Conservation (phyloP, 1,284 basidiomycete species). For the Microbotryum lychnidis-dioicae region DNA sequence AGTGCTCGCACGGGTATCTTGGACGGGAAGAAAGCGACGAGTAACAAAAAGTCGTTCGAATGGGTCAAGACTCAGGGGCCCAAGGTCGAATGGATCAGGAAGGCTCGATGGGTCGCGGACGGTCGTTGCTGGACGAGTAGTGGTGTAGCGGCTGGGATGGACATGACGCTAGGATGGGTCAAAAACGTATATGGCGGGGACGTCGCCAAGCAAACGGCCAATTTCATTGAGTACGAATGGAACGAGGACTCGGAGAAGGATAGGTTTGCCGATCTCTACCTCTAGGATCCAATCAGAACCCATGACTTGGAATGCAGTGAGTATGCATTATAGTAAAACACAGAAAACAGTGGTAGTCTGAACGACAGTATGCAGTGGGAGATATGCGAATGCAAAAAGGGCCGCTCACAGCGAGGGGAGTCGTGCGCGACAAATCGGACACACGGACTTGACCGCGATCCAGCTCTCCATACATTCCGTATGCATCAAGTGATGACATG, state of each 20-base stretch:
- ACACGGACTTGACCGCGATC: conserved; percentile 30
- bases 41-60: background rate
- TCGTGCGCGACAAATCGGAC: conserved; percentile 20
- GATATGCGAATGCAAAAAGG: no score
- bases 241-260: conserved; percentile 1
- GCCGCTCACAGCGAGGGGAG: conserved; percentile 12
- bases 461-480: conserved; percentile 35
- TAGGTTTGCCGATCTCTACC: background rate
- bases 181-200: conserved; percentile 19
- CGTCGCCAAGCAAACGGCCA: background rate
- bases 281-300: no score
- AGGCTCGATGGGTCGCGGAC: conserved; percentile 44
- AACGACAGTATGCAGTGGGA: no score
- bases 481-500: conserved; percentile 36
- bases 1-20: background rate
- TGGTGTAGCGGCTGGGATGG: conserved; percentile 43
- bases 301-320: no score
- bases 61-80: background rate
- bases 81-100: conserved; percentile 40
- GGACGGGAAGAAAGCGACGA: conserved; percentile 2
- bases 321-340: no score
- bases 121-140: conserved; percentile 44
- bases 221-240: conserved; percentile 2
- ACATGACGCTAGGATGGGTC: conserved; percentile 42
- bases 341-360: no score